Conservation (phyloP, 371 early-diverging fungal genomes). For the Smittium culicis region DNA sequence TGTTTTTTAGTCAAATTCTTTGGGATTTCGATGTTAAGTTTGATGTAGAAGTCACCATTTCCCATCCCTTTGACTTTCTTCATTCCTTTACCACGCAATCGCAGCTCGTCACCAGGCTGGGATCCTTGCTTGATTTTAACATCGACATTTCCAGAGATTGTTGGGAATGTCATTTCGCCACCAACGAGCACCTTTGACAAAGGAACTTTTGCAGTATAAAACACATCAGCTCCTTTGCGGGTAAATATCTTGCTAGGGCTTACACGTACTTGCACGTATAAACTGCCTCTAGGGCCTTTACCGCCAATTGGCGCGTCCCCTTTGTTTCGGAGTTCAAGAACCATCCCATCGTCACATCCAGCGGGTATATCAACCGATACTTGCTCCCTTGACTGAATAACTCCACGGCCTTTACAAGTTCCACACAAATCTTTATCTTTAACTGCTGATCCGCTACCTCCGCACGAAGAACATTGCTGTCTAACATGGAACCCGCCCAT, state of each 20-base stretch:
- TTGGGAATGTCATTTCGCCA: constrained; percentile 70
- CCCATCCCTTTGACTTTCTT: constrained; percentile 34
- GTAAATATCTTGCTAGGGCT: constrained; percentile 54
- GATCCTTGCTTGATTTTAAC: constrained; percentile 66
- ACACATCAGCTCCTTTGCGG: constrained; percentile 62
- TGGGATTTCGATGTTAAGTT: constrained; percentile 63
- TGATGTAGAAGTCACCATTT: constrained; percentile 77
- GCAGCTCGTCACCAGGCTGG: constrained; percentile 70
- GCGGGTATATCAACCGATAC: constrained; percentile 69
- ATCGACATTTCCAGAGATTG: constrained; percentile 86
- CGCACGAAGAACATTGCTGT: constrained; percentile 63
- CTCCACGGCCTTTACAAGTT: constrained; percentile 66
- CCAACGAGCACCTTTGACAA: constrained; percentile 75
- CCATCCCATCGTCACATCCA: constrained; percentile 62
- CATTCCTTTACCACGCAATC: constrained; percentile 62
- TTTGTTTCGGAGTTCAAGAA: constrained; percentile 56
- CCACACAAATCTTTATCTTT: constrained; percentile 52
- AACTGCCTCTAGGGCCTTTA: constrained; percentile 49
- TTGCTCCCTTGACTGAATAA: constrained; percentile 49
- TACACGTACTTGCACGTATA: constrained; percentile 60
- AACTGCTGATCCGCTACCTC: constrained; percentile 62
- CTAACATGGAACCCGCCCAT: constrained; percentile 79
- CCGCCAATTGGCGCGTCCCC: constrained; percentile 72
- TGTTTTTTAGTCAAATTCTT: constrained; percentile 33
- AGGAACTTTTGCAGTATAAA: constrained; percentile 55